Evolutionary conservation across 495 filamentous ascomycete species (phyloP).

Genomic region (Xanthoparmelia taractica): DNA sequence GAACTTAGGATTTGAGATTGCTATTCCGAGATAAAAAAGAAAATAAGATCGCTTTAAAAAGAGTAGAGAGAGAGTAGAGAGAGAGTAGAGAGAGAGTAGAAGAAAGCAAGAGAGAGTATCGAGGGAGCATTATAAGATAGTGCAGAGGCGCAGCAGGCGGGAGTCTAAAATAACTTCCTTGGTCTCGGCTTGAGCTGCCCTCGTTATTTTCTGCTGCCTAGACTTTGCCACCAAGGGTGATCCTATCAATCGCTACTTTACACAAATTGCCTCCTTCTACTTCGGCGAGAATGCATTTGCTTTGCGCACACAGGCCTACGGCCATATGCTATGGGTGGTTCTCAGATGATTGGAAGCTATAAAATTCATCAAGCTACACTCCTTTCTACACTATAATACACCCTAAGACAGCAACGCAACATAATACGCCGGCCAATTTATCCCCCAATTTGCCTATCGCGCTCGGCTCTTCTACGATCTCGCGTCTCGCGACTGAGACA

Average conservation of each 20-base stretch:
- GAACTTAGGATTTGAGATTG: too few species aligned
- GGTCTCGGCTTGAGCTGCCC: neutral
- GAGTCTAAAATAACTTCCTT: neutral
- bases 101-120: too few species aligned
- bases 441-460: slow-evolving; percentile 73
- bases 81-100: too few species aligned
- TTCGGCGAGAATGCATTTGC: slow-evolving; percentile 77
- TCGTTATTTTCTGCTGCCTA: too few species aligned
- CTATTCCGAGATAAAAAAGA: too few species aligned
- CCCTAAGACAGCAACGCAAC: slow-evolving; percentile 25
- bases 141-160: neutral
- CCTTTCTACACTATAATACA: slow-evolving; percentile 47
- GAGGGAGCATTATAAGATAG: neutral
- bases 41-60: too few species aligned
- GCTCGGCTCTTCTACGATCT: slow-evolving; percentile 83
- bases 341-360: slow-evolving; percentile 82
- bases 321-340: slow-evolving; percentile 97
- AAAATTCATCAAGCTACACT: slow-evolving; percentile 65
- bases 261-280: slow-evolving; percentile 66
- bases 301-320: slow-evolving; percentile 74
- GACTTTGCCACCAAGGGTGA: too few species aligned
- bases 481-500: slow-evolving; percentile 73
- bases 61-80: too few species aligned
- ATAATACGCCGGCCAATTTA: slow-evolving; percentile 75
- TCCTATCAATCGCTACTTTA: slow-evolving; percentile 76